Evolutionary conservation across 73 alveolate species (phyloP), one percentile per base, ranked within the genome.

Genomic region (Uronychia binucleata): DNA sequence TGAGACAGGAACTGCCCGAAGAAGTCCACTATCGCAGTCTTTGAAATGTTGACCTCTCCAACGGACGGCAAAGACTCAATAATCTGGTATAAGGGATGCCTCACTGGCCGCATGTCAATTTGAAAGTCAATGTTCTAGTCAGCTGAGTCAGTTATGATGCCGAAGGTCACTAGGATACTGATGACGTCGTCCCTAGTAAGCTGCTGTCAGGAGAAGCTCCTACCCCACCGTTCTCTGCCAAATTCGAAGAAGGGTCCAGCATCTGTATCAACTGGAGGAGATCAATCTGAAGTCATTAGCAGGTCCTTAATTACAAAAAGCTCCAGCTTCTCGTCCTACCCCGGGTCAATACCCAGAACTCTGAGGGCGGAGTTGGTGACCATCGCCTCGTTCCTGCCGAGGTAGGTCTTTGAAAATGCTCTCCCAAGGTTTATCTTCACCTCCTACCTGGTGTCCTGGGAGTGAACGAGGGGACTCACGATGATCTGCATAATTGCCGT

Each of bases 401-500:
- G 77, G 29, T 74, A 57, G 31, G 79, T 77, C 32, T 84, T 33
- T 0, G 92, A 78, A 80, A 92, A 92, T 59, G 81, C 84, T 58
- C 90, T 46, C 58, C 95, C 97, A 25, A 92, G 83, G 0, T 93
- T 93, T 33, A 92, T 84, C 30, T 87, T 86, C 29, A 83, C 79
- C 77, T 92, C 97, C 58, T 78, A 75, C 30, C 81, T 57, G 14
- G 96, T 86, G 59, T 90, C 91, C 84, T 82, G 29, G 8, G 1
- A 8, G 60, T 26, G 28, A 19, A 59, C 31, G 30, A 1, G 26
- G 28, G 1, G 5, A 28, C 1, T 59, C 60, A 82, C 89, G n/a
- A 90, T 58, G 75, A 86, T 33, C 30, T 57, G 29, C 0, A 90
- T 74, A 26, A 90, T 57, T 29, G 91, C 80, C 19, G 91, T 57